Evolutionary conservation across 306 rosid species (phyloP), one percentile per base, ranked within the genome.

Genomic region (Begonia masoniana): DNA sequence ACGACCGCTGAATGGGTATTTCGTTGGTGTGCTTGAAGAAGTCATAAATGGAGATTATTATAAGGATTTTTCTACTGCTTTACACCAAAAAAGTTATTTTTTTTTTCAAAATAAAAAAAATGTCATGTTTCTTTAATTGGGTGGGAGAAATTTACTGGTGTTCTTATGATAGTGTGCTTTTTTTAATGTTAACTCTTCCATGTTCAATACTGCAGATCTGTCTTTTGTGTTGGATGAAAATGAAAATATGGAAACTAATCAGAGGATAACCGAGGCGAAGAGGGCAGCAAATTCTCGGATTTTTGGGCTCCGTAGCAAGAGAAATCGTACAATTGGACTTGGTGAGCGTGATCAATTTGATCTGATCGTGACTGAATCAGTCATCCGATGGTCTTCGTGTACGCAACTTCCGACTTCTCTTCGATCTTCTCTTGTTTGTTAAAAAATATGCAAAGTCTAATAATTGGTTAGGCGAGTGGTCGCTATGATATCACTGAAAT

Each of bases 311-410:
- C 56, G 17, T 26, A 52, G 26, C 56, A 52, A 52, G 56, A 52
- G 56, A 16, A 52, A 52, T 39, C 56, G 39, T 5, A 52, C 56
- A 2, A 52, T 52, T 24, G 56, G 56, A 10, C 56, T 52, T 24
- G 96, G 96, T 5, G 94, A 88, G 61, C 79, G 58, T 0, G 92
- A 81, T 71, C 91, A 79, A 73, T 68, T 88, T 45, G 94, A 84
- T 58, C n/a, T 81, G 41, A 70, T 81, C 63, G 92, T 88, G 67
- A 66, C 87, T 2, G 88, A 88, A 71, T 84, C 94, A 12, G 82
- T 88, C 52, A 88, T 84, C 31, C 81, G 96, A 7, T 88, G 96
- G 96, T 81, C 87, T 10, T 88, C 96, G 0, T 88, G 94, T 72
- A 88, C 96, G 0, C 87, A 81, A 43, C 81, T 81, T 46, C 76